phyloP scores from a whole-genome alignment of 306 rosid genomes.

The Castanea crenata region DNA sequence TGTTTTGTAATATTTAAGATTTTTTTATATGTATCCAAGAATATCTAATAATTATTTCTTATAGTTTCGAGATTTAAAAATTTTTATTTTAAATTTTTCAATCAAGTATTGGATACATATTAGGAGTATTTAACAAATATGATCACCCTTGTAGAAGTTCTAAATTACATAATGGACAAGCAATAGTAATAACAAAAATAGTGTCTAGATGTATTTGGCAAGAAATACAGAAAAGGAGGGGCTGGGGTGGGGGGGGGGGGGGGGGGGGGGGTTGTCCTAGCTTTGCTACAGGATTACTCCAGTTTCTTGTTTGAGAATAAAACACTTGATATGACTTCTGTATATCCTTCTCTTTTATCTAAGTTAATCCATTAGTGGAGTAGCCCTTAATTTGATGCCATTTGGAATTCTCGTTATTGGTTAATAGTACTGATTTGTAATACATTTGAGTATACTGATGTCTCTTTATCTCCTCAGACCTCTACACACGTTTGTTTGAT shows the following conservation, averaged over 20 bases:
- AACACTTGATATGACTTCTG: too few species aligned
- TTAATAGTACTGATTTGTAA: not conserved
- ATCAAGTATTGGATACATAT: not conserved
- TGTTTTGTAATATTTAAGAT: not conserved
- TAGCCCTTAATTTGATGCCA: not conserved
- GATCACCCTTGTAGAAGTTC: not conserved
- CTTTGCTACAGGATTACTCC: too few species aligned
- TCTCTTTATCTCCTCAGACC: constrained; percentile 56
- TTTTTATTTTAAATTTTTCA: not conserved
- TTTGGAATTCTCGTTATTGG: not conserved
- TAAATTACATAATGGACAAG: not conserved
- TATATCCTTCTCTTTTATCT: too few species aligned
- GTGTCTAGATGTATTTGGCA: not conserved
- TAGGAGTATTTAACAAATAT: not conserved
- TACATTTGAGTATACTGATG: constrained; percentile 19
- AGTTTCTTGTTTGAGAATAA: too few species aligned
- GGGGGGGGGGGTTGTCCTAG: too few species aligned
- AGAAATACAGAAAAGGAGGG: not conserved
- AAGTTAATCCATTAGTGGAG: too few species aligned
- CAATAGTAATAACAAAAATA: not conserved
- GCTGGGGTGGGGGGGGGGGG: too few species aligned
- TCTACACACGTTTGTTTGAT: constrained; percentile 88
- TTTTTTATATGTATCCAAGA: not conserved
- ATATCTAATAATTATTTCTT: not conserved
- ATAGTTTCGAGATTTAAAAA: not conserved